Evolutionary conservation across 352 stramenopile genomes (phyloP).

Genomic region (Globisporangium canariense): DNA sequence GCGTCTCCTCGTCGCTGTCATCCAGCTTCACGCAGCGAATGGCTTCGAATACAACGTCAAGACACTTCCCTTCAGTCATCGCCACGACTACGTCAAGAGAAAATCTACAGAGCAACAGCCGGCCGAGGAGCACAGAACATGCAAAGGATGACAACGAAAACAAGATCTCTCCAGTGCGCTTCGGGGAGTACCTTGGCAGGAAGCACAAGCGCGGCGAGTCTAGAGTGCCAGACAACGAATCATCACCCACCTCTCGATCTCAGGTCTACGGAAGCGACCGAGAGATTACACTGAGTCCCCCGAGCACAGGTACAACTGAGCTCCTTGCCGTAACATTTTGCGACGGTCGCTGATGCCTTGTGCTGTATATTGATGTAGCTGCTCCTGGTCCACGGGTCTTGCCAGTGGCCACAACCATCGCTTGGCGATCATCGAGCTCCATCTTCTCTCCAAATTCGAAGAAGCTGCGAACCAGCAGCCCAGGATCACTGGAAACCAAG

Average conservation of each 20-base stretch:
- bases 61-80: slow-evolving; percentile 9
- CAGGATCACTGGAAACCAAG: not conserved
- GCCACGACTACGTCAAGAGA: not conserved
- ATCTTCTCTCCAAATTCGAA: slow-evolving; percentile 18
- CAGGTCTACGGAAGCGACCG: slow-evolving; percentile 23
- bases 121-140: not conserved
- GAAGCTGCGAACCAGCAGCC: slow-evolving; percentile 8
- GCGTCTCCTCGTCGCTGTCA: slow-evolving; percentile 15
- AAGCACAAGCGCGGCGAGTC: slow-evolving; percentile 34
- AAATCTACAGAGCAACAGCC: not conserved
- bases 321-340: not conserved
- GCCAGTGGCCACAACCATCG: slow-evolving; percentile 22
- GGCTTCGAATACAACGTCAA: not conserved
- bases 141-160: not conserved
- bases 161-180: slow-evolving; percentile 16
- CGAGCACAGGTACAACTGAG: slow-evolving; percentile 5
- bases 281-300: slow-evolving; percentile 18
- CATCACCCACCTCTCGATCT: slow-evolving; percentile 39
- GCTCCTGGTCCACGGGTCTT: slow-evolving; percentile 13
- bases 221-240: slow-evolving; percentile 24
- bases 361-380: not conserved
- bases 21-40: slow-evolving; percentile 6
- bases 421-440: slow-evolving; percentile 16
- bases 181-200: slow-evolving; percentile 23
- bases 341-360: not conserved